Percentiles rank a stretch among this genome's conserved stretches.
Conservation (phyloP, 164 flowering plant genomes). For the Santalum album region DNA sequence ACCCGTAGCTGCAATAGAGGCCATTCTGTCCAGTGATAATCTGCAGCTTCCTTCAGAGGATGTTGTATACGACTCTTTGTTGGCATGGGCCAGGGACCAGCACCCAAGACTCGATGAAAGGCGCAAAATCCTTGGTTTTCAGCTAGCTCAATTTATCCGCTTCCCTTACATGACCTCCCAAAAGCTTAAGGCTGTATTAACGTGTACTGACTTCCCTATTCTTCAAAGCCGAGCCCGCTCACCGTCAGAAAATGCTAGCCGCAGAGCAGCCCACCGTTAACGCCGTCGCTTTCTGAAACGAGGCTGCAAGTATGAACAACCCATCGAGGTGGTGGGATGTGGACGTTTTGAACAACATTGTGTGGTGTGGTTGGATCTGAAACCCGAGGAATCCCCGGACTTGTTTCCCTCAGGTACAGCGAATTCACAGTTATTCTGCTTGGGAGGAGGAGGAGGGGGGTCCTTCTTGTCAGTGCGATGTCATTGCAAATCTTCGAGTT, state of each 20-base stretch:
- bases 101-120: conserved; percentile 70
- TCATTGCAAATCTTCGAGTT: too few species aligned
- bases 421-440: conserved; percentile 89
- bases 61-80: conserved; percentile 78
- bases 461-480: conserved; percentile 94
- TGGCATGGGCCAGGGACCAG: conserved; percentile 79
- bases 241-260: conserved; percentile 53
- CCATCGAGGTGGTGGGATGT: conserved; percentile 85
- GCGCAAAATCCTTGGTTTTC: conserved; percentile 59
- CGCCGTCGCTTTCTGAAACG: conserved; percentile 69
- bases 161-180: conserved; percentile 86
- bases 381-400: conserved; percentile 67
- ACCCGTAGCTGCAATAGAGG: conserved; percentile 84
- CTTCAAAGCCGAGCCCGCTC: conserved; percentile 88
- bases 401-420: conserved; percentile 80
- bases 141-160: conserved; percentile 59
- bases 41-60: conserved; percentile 94
- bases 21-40: conserved; percentile 72
- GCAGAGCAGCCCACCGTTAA: conserved; percentile 52
- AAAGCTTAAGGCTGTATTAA: conserved; percentile 71
- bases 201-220: conserved; percentile 88
- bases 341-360: conserved; percentile 83
- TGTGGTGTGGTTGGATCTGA: conserved; percentile 78
- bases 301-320: conserved; percentile 80
- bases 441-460: conserved; percentile 69